These are phyloP conservation scores for Fusarium decemcellulare DNA, from an alignment of 2,329 filamentous ascomycete species.

Conservation along the genomic window DNA sequence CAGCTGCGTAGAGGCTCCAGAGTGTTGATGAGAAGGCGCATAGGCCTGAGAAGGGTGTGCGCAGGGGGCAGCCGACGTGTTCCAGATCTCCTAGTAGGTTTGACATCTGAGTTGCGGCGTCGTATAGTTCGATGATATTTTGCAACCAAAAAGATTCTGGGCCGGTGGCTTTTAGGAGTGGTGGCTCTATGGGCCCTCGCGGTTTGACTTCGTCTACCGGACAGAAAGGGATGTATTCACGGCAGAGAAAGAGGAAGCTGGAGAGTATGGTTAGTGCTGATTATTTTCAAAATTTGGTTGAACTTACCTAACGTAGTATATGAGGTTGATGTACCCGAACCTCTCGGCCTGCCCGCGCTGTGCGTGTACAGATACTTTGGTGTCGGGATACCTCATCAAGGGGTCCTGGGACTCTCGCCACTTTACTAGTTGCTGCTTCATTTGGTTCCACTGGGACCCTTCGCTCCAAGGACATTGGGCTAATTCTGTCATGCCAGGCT, in stretches of 20 bases:
- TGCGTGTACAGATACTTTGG: conserved; percentile 40
- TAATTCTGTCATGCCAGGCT: conserved; percentile 37
- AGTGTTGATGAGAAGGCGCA: conserved; percentile 41
- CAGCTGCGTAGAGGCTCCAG: conserved; percentile 38
- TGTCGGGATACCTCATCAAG: conserved; percentile 40
- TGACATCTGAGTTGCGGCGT: conserved; percentile 42
- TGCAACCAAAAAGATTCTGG: conserved; percentile 39
- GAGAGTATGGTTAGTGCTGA: neutral
- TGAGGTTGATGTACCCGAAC: conserved; percentile 44
- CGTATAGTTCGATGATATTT: conserved; percentile 35
- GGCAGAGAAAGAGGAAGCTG: conserved; percentile 37
- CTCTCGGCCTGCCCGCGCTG: conserved; percentile 44
- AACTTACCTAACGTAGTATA: conserved; percentile 44
- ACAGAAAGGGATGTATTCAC: conserved; percentile 43
- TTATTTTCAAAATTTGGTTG: neutral
- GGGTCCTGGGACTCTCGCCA: conserved; percentile 38
- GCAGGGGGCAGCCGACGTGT: conserved; percentile 34
- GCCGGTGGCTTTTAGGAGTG: conserved; percentile 36
- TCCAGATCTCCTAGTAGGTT: conserved; percentile 39
- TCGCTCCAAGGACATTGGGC: conserved; percentile 39
- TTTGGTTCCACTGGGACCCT: conserved; percentile 37
- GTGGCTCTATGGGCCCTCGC: conserved; percentile 41
- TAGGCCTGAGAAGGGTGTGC: conserved; percentile 39
- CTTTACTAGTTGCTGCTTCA: conserved; percentile 34
- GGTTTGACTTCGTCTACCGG: conserved; percentile 43